These are phyloP conservation scores for Solidago caesia DNA, from an alignment of 129 eudicot genomes.

Conservation along the genomic window DNA sequence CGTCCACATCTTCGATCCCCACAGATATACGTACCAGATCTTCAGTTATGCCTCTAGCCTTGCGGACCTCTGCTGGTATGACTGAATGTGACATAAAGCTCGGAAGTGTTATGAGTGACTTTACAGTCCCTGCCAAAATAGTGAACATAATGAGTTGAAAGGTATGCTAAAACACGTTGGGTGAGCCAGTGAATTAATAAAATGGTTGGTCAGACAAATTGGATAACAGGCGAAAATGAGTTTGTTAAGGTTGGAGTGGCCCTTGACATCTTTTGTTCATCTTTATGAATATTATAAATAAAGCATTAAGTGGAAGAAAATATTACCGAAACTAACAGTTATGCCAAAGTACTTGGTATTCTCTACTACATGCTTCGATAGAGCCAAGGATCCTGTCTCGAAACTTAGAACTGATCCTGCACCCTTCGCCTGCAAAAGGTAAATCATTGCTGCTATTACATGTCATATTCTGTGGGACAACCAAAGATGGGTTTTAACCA, in stretches of 20 bases:
- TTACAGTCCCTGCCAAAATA: constrained; percentile 64
- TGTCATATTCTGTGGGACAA: background rate
- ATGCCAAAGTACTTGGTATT: constrained; percentile 80
- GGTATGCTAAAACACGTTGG: background rate
- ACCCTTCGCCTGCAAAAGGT: constrained; percentile 70
- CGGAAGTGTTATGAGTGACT: constrained; percentile 91
- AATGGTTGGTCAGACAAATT: background rate
- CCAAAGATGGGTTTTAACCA: background rate
- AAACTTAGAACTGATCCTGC: constrained; percentile 97
- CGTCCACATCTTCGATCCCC: constrained; percentile 89
- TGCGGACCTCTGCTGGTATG: constrained; percentile 76
- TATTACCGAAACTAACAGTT: constrained; percentile 85
- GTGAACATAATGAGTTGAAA: background rate
- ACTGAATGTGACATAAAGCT: constrained; percentile 90
- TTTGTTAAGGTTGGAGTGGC: too few relatives aligned
- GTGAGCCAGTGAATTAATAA: background rate
- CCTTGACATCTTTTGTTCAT: too few relatives aligned
- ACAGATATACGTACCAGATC: constrained; percentile 94
- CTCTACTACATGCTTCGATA: constrained; percentile 79
- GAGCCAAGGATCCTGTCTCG: constrained; percentile 76
- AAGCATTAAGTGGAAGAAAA: background rate
- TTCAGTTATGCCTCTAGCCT: constrained; percentile 83
- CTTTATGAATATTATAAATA: too few relatives aligned
- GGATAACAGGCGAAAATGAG: too few relatives aligned
- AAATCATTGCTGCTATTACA: background rate